Evolutionary conservation across 2,329 filamentous ascomycete species (phyloP).

Genomic region (Fusarium sp.): DNA sequence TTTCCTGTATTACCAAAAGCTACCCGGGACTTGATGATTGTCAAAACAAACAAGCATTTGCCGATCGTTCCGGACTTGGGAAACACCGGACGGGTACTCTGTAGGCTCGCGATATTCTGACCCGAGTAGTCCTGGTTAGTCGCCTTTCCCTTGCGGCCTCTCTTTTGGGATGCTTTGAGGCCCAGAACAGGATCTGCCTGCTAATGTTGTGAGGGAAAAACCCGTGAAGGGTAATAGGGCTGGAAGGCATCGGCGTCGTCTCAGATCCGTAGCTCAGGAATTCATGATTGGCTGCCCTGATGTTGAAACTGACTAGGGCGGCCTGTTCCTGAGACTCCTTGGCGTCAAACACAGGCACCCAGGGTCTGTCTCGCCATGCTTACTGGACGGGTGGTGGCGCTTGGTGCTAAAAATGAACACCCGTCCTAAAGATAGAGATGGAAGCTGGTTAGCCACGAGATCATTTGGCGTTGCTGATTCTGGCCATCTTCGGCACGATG

Average conservation of each 20-base stretch:
- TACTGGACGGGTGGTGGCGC: slow-evolving; percentile 24
- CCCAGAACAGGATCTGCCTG: not conserved
- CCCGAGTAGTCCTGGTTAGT: not conserved
- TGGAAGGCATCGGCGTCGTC: slow-evolving; percentile 20
- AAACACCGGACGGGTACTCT: not conserved
- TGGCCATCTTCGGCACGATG: not conserved
- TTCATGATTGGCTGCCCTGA: slow-evolving; percentile 40
- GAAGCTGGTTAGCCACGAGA: slow-evolving; percentile 1
- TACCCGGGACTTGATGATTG: slow-evolving; percentile 26
- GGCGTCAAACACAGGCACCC: slow-evolving; percentile 12
- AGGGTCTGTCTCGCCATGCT: not conserved
- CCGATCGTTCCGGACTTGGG: not conserved
- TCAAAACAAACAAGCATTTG: not conserved
- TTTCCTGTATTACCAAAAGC: not conserved
- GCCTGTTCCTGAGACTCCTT: slow-evolving; percentile 31
- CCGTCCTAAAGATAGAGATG: not conserved
- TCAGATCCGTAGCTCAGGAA: slow-evolving; percentile 20
- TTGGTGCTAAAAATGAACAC: slow-evolving; percentile 38
- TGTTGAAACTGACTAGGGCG: slow-evolving; percentile 40
- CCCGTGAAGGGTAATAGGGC: slow-evolving; percentile 7
- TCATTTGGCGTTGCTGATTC: not conserved
- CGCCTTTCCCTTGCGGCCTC: not conserved
- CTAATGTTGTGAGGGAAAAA: not conserved
- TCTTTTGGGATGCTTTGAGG: not conserved
- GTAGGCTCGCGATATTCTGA: not conserved